phyloP scores from a whole-genome alignment of 176 grass and related monocot genomes.

The Musa beccarii region DNA sequence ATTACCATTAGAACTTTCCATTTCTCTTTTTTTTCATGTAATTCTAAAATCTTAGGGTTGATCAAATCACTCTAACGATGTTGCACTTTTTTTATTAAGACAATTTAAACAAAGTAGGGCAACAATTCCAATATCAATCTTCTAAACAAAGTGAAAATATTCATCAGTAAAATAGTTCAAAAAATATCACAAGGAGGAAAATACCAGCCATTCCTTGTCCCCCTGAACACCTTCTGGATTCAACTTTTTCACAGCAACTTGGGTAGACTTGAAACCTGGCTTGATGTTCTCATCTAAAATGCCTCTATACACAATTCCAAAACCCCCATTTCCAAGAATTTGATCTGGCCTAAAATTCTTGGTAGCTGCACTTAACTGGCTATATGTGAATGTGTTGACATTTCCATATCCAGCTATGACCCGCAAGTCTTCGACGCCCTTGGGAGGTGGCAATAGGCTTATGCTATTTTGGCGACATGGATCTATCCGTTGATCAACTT shows the following conservation, averaged over 20 bases:
- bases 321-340: conserved; percentile 13
- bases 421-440: conserved; percentile 17
- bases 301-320: conserved; percentile 19
- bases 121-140: background rate
- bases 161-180: background rate
- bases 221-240: conserved; percentile 14
- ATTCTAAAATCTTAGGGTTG: background rate
- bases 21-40: background rate
- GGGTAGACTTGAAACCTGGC: conserved; percentile 3
- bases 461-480: background rate
- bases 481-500: background rate
- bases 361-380: background rate
- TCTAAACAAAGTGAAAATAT: background rate
- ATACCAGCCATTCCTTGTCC: conserved; percentile 21
- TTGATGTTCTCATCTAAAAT: conserved; percentile 3
- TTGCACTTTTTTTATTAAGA: background rate
- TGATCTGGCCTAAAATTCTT: conserved; percentile 15
- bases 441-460: background rate
- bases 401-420: conserved; percentile 8
- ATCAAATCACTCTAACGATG: too few relatives aligned
- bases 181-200: background rate
- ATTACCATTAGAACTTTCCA: too few relatives aligned
- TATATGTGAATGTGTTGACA: conserved; percentile 1
- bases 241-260: conserved; percentile 14
- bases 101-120: background rate